Conservation (phyloP, 192 early-diverging fungal species). For the Spizellomyces punctatus region DNA sequence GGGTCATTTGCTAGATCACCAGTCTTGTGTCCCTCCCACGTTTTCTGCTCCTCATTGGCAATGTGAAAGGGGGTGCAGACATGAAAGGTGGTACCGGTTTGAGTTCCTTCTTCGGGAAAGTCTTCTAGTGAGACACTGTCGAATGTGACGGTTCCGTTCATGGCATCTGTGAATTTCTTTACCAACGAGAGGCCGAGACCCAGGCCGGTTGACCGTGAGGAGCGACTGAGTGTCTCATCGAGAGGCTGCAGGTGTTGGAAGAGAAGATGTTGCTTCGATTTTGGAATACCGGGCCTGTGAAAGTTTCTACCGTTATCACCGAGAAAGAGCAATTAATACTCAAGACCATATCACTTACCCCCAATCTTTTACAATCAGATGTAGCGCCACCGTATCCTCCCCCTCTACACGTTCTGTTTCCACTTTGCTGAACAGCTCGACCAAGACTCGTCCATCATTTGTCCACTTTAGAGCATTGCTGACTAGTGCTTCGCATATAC, state of each 20-base stretch:
- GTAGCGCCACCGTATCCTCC: not conserved
- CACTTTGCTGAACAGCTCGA: not conserved
- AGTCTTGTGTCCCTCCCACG: not conserved
- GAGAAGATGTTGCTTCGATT: not conserved
- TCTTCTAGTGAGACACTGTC: not conserved
- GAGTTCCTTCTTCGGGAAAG: not conserved
- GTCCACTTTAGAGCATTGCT: conserved; percentile 2
- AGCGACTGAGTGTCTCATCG: not conserved
- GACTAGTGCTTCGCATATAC: not conserved
- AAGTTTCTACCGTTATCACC: too few species aligned
- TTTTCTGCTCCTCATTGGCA: not conserved
- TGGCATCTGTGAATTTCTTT: not conserved
- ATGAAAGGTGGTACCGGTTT: not conserved
- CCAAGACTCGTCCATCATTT: not conserved
- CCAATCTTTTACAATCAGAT: not conserved
- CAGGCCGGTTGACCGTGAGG: not conserved
- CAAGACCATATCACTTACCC: not conserved
- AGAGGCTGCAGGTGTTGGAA: not conserved
- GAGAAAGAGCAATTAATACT: too few species aligned
- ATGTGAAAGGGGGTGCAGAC: not conserved
- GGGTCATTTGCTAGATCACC: not conserved
- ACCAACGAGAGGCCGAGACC: conserved; percentile 1
- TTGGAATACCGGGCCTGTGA: not conserved
- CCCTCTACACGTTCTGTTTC: not conserved
- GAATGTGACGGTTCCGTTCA: not conserved